A percentile compares a stretch with the other conserved stretches of the same genome.
Conservation (phyloP, 495 filamentous ascomycete genomes). For the Beverwykella pulmonaria region DNA sequence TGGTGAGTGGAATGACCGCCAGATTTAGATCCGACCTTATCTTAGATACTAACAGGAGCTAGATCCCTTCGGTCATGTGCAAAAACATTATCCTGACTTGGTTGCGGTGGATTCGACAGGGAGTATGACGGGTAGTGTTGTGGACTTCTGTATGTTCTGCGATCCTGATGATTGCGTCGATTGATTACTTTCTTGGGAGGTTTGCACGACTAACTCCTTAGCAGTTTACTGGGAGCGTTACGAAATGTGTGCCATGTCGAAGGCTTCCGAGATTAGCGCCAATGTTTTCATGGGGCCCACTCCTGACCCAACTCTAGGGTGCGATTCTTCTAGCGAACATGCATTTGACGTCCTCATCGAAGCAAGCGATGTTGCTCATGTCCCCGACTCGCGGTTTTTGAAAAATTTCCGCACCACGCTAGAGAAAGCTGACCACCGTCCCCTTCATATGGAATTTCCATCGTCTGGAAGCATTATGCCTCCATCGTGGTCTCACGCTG, state of each 20-base stretch:
- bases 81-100: slow-evolving; percentile 67
- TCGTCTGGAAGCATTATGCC: slow-evolving; percentile 88
- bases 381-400: slow-evolving; percentile 59
- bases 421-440: slow-evolving; percentile 40
- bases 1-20: slow-evolving; percentile 52
- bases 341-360: slow-evolving; percentile 78
- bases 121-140: slow-evolving; percentile 70
- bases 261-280: slow-evolving; percentile 78
- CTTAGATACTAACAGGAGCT: slow-evolving; percentile 12
- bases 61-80: slow-evolving; percentile 73
- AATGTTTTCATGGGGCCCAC: slow-evolving; percentile 93
- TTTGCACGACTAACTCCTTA: neutral
- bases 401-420: slow-evolving; percentile 63
- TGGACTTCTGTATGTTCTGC: slow-evolving; percentile 74
- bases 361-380: slow-evolving; percentile 76
- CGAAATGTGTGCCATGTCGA: slow-evolving; percentile 94
- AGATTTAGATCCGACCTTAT: neutral
- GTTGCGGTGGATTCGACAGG: slow-evolving; percentile 77
- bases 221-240: slow-evolving; percentile 78
- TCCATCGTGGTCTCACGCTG: slow-evolving; percentile 74
- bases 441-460: slow-evolving; percentile 77
- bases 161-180: neutral
- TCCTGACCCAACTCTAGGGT: slow-evolving; percentile 63
- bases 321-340: slow-evolving; percentile 32
- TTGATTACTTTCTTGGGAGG: no score